Conservation (phyloP, 2,329 filamentous ascomycete species). For the Didymella arachidicola region DNA sequence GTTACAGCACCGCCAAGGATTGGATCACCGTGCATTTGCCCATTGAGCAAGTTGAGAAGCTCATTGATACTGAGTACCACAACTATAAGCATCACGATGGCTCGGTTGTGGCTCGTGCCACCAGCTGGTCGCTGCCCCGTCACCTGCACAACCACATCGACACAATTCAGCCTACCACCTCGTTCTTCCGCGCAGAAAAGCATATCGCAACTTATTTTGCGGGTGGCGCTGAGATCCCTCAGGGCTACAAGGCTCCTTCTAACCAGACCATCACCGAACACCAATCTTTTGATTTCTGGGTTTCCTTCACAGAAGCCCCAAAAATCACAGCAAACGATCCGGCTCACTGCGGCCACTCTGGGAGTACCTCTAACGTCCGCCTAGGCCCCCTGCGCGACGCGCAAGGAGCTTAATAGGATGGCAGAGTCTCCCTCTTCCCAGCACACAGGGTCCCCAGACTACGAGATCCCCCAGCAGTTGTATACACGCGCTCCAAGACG, state of each 20-base stretch:
- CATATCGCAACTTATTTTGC: conserved; percentile 38
- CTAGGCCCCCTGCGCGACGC: no score
- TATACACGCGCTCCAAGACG: no score
- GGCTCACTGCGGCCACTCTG: no score
- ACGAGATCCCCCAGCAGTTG: no score
- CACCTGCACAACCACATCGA: conserved; percentile 67
- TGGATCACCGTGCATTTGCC: conserved; percentile 65
- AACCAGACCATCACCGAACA: conserved; percentile 47
- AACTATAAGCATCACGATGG: conserved; percentile 64
- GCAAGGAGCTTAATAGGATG: no score
- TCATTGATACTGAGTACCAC: conserved; percentile 60
- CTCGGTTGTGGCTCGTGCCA: conserved; percentile 60
- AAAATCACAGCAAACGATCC: no score
- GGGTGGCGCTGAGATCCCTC: conserved; percentile 33
- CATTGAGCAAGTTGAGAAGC: conserved; percentile 60
- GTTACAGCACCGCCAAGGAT: conserved; percentile 63
- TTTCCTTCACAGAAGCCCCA: no score
- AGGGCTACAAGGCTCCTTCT: conserved; percentile 38
- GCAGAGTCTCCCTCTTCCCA: no score
- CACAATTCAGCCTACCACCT: conserved; percentile 67
- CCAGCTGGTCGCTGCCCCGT: conserved; percentile 65
- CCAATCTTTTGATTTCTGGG: no score
- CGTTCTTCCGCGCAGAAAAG: conserved; percentile 56
- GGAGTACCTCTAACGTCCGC: no score
- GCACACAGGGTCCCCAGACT: no score